Evolutionary conservation across 305 asterid genomes (phyloP).

Genomic region (Solanum hybrid): DNA sequence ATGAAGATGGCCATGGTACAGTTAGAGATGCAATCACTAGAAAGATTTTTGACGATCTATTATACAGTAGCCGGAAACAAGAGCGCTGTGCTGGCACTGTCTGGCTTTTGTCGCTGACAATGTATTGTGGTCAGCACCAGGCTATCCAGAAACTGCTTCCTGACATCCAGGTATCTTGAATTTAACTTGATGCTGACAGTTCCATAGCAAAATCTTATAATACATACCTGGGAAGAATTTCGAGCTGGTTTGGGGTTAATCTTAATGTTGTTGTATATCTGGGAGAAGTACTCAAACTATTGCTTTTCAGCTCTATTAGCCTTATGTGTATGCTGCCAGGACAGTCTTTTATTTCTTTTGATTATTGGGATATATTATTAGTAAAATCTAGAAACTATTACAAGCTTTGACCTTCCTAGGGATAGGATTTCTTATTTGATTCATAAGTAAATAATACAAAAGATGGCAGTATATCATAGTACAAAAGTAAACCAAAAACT

Average conservation of each 20-base stretch:
- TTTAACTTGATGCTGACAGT: not conserved
- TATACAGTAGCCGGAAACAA: conserved; percentile 89
- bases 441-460: not conserved
- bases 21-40: conserved; percentile 79
- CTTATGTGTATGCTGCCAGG: not conserved
- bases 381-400: not conserved
- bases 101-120: conserved; percentile 85
- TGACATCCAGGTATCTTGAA: conserved; percentile 79
- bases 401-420: not conserved
- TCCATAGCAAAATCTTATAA: not conserved
- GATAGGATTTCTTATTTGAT: not conserved
- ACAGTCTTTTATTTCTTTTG: not conserved
- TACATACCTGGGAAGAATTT: not conserved
- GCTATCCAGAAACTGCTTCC: conserved; percentile 89
- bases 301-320: not conserved
- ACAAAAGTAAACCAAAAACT: not conserved
- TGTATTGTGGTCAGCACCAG: conserved; percentile 83
- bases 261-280: not conserved
- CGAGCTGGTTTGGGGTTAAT: not conserved
- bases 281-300: not conserved
- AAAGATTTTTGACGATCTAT: conserved; percentile 81
- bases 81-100: conserved; percentile 99
- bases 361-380: not conserved
- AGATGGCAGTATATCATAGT: not conserved
- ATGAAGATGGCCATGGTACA: conserved; percentile 51